Evolutionary conservation across 345 rosid genomes (phyloP).

Genomic region (Mercurialis annua): DNA sequence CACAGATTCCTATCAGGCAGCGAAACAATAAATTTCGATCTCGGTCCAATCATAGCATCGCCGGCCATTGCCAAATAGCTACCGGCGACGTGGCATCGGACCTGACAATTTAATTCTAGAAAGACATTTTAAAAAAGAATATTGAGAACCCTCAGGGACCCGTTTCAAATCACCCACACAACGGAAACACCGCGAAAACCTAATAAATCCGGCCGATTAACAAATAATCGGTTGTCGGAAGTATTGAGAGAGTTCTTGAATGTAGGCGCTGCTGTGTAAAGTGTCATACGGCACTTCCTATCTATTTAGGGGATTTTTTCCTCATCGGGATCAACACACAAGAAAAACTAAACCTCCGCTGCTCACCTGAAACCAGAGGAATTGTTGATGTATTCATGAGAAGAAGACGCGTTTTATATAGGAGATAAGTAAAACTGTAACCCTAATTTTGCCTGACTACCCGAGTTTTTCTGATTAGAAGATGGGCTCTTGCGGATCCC

Average conservation of each 20-base stretch:
- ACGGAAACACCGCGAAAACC: conserved; percentile 17
- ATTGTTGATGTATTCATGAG: no score
- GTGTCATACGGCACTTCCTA: conserved; percentile 79
- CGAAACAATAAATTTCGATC: conserved; percentile 40
- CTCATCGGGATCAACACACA: conserved; percentile 42
- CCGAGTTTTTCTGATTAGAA: no score
- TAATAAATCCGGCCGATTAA: conserved; percentile 15
- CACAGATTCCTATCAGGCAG: conserved; percentile 64
- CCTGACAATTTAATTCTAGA: conserved; percentile 3
- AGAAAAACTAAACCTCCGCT: no score
- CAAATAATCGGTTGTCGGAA: conserved; percentile 23
- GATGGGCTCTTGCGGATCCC: no score
- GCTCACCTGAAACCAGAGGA: no score
- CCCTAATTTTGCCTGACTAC: no score
- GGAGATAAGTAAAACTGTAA: no score
- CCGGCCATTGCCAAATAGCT: conserved; percentile 49
- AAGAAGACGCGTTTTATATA: no score
- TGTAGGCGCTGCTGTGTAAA: conserved; percentile 28
- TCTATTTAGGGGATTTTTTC: conserved; percentile 44
- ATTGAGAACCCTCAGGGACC: conserved; percentile 54
- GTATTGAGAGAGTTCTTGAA: conserved; percentile 5
- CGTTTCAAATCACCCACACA: conserved; percentile 57
- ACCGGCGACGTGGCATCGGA: conserved; percentile 62
- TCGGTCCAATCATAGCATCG: conserved; percentile 61
- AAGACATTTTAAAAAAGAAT: background rate